Percentiles rank a stretch among this genome's conserved stretches.
Evolutionary conservation across 768 basidiomycete species (phyloP).

Genomic region (Naematelia aurantialba): DNA sequence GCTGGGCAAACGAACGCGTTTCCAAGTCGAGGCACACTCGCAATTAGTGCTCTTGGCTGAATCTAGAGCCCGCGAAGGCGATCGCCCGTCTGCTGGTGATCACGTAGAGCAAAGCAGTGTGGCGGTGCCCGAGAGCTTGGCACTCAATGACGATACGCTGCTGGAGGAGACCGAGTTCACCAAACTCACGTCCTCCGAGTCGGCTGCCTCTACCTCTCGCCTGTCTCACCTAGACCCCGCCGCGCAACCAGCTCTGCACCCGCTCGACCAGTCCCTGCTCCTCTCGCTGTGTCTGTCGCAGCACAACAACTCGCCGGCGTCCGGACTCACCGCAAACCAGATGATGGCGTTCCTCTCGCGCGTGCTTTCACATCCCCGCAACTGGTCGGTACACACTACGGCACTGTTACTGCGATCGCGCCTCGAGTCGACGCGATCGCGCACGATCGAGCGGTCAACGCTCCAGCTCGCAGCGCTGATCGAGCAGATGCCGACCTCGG

Average conservation of each 20-base stretch:
- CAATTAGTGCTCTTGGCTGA: slow-evolving; percentile 94
- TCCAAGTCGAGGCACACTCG: slow-evolving; percentile 75
- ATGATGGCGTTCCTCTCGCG: slow-evolving; percentile 88
- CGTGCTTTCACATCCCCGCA: slow-evolving; percentile 77
- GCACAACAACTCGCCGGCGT: slow-evolving; percentile 81
- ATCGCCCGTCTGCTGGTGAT: neutral
- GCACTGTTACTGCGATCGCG: slow-evolving; percentile 88
- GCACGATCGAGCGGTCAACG: slow-evolving; percentile 87
- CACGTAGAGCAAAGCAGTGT: neutral
- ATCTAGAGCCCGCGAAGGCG: slow-evolving; percentile 57
- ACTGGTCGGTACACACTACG: slow-evolving; percentile 97
- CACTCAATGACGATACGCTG: slow-evolving; percentile 91
- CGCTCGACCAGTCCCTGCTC: slow-evolving; percentile 89
- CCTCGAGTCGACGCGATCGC: slow-evolving; percentile 77
- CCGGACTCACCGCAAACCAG: slow-evolving; percentile 86
- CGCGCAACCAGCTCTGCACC: slow-evolving; percentile 79
- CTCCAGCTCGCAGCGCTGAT: slow-evolving; percentile 92
- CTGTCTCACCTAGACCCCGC: slow-evolving; percentile 75
- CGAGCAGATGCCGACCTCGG: slow-evolving; percentile 90
- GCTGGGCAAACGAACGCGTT: slow-evolving; percentile 88
- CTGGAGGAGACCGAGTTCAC: slow-evolving; percentile 92
- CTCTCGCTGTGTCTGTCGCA: slow-evolving; percentile 73
- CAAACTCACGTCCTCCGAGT: slow-evolving; percentile 56
- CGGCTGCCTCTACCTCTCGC: slow-evolving; percentile 50
- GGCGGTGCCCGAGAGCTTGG: slow-evolving; percentile 63